Conservation (phyloP, 169 alveolate genomes). For the Condylostoma magnum region DNA sequence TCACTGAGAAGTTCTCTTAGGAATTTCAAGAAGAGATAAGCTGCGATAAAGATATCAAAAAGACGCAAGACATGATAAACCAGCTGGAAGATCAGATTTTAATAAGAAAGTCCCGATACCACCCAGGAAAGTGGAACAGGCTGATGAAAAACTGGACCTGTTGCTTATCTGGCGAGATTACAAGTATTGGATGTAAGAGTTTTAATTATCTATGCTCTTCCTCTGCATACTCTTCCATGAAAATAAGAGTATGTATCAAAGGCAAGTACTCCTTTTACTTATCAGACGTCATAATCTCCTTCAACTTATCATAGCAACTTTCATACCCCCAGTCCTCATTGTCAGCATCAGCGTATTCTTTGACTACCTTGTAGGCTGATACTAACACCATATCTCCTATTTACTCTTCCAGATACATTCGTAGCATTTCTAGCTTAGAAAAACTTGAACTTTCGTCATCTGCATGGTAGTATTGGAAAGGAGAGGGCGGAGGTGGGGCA, state of each 20-base stretch:
- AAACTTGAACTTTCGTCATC: background rate
- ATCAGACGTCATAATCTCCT: constrained; percentile 6
- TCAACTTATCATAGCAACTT: background rate
- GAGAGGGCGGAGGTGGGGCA: no score
- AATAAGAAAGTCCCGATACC: background rate
- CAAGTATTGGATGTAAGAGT: background rate
- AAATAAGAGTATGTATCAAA: constrained; percentile 19
- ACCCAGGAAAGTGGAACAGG: background rate
- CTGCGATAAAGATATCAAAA: background rate
- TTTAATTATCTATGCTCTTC: background rate
- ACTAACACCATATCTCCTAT: constrained; percentile 14
- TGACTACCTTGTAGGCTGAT: constrained; percentile 4
- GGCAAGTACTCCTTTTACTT: constrained; percentile 16
- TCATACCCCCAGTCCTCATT: constrained; percentile 2
- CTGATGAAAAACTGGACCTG: background rate
- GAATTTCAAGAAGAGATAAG: background rate
- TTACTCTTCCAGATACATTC: constrained; percentile 15
- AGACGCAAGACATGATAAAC: background rate
- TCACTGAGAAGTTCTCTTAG: background rate
- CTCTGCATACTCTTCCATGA: background rate
- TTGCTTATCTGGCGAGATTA: background rate
- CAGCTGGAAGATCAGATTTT: background rate
- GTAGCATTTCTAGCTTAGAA: background rate
- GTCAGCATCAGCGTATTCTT: background rate
- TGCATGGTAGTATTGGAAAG: no score